These are phyloP conservation scores for Leccinum fibrillosum DNA, from an alignment of 768 basidiomycete genomes.

Conservation along the genomic window DNA sequence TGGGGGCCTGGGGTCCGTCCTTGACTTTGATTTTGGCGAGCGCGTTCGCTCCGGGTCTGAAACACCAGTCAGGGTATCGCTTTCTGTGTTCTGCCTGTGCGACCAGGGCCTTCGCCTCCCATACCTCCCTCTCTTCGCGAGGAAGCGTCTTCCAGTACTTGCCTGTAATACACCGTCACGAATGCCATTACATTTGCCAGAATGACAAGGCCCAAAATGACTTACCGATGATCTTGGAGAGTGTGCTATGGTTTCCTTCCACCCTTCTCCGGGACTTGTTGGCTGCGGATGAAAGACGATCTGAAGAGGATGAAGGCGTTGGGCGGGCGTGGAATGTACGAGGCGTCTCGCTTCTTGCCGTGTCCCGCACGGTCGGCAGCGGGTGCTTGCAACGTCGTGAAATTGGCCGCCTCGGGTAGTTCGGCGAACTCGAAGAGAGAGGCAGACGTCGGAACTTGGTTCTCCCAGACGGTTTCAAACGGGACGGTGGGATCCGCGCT, in stretches of 20 bases:
- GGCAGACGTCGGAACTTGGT: constrained; percentile 8
- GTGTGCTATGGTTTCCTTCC: constrained; percentile 74
- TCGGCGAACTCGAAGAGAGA: constrained; percentile 21
- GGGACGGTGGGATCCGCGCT: constrained; percentile 32
- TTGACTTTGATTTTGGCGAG: constrained; percentile 39
- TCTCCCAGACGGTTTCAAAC: constrained; percentile 34
- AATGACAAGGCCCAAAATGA: not conserved
- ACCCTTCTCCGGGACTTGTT: constrained; percentile 73
- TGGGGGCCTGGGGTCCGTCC: constrained; percentile 35
- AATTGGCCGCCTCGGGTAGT: constrained; percentile 15
- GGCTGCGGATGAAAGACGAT: constrained; percentile 70
- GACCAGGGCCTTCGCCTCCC: constrained; percentile 71
- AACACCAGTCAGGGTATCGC: constrained; percentile 80
- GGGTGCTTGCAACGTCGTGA: constrained; percentile 21
- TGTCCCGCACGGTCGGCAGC: constrained; percentile 42
- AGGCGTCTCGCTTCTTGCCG: constrained; percentile 63
- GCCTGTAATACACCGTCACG: constrained; percentile 37
- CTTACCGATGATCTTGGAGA: constrained; percentile 79
- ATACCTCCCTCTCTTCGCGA: constrained; percentile 61
- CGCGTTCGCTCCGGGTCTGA: constrained; percentile 59
- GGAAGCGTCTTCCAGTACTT: constrained; percentile 74
- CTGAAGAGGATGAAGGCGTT: constrained; percentile 87
- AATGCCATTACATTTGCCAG: not conserved
- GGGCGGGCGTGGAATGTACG: constrained; percentile 78
- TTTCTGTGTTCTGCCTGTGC: constrained; percentile 73